phyloP scores from a whole-genome alignment of 139 green algal genomes.

The Nannochloris sp. region DNA sequence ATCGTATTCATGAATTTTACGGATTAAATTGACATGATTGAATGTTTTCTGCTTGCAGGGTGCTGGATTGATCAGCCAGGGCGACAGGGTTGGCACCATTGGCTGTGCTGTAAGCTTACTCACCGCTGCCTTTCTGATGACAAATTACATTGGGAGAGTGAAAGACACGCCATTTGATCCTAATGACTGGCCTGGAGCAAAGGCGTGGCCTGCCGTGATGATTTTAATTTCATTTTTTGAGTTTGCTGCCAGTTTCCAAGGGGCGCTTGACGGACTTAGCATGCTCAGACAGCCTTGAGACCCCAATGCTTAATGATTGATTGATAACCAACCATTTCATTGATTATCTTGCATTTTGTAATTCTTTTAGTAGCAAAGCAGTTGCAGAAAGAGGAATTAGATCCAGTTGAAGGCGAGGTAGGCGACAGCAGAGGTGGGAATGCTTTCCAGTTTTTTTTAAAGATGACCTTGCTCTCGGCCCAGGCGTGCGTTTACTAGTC shows the following conservation, averaged over 20 bases:
- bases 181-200: slow-evolving; percentile 54
- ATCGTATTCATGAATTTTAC: no score
- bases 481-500: no score
- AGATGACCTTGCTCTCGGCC: no score
- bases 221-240: slow-evolving; percentile 54
- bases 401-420: no score
- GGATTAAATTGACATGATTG: no score
- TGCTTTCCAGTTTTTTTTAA: no score
- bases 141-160: background rate
- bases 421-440: no score
- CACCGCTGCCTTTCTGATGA: slow-evolving; percentile 8
- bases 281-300: no score
- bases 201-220: slow-evolving; percentile 44
- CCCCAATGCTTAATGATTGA: no score
- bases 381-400: background rate
- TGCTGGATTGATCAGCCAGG: slow-evolving; percentile 2
- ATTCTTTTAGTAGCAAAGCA: background rate
- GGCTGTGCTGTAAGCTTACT: slow-evolving; percentile 14
- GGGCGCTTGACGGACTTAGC: slow-evolving; percentile 10
- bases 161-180: slow-evolving; percentile 26
- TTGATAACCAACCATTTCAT: no score
- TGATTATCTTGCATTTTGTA: no score
- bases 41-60: background rate
- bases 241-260: slow-evolving; percentile 49
- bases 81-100: background rate